phyloP scores from a whole-genome alignment of 2,329 filamentous ascomycete genomes.

The Ophiostoma montium region DNA sequence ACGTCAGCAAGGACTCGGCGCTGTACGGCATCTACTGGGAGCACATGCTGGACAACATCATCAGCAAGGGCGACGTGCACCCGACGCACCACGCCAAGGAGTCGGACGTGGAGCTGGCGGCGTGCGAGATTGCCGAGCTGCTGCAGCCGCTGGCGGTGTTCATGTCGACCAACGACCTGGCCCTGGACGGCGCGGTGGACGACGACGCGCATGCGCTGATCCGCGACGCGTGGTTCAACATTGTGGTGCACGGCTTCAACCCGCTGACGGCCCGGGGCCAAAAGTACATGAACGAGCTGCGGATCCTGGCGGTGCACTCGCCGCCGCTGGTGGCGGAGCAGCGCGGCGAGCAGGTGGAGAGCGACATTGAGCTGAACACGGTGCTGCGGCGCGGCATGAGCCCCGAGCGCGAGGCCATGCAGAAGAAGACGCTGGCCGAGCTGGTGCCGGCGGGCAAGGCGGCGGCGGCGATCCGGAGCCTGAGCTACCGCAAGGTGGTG shows the following conservation, averaged over 20 bases:
- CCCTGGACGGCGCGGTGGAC: slow-evolving; percentile 33
- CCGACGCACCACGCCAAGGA: slow-evolving; percentile 60
- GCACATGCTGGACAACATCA: slow-evolving; percentile 71
- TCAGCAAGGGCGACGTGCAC: slow-evolving; percentile 78
- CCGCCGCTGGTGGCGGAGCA: slow-evolving; percentile 79
- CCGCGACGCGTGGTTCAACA: slow-evolving; percentile 96
- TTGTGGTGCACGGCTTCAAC: slow-evolving; percentile 84
- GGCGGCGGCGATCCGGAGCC: slow-evolving; percentile 60
- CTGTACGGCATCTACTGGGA: slow-evolving; percentile 74
- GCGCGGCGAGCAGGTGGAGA: slow-evolving; percentile 79
- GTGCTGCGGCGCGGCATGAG: slow-evolving; percentile 78
- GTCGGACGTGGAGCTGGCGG: slow-evolving; percentile 67
- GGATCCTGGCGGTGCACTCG: slow-evolving; percentile 74
- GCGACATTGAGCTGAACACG: slow-evolving; percentile 92
- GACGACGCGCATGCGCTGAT: slow-evolving; percentile 61
- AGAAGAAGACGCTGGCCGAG: slow-evolving; percentile 63
- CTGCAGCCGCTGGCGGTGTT: slow-evolving; percentile 78
- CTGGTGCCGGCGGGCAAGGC: slow-evolving; percentile 66
- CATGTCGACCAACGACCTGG: slow-evolving; percentile 52
- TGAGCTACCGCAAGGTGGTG: slow-evolving; percentile 82
- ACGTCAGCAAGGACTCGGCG: slow-evolving; percentile 52
- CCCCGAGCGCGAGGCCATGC: slow-evolving; percentile 59
- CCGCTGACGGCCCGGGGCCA: slow-evolving; percentile 59
- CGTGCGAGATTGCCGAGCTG: slow-evolving; percentile 75
- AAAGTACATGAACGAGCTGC: slow-evolving; percentile 61